phyloP scores from a whole-genome alignment of 202 grass and related monocot genomes.

The Carex arenaria region DNA sequence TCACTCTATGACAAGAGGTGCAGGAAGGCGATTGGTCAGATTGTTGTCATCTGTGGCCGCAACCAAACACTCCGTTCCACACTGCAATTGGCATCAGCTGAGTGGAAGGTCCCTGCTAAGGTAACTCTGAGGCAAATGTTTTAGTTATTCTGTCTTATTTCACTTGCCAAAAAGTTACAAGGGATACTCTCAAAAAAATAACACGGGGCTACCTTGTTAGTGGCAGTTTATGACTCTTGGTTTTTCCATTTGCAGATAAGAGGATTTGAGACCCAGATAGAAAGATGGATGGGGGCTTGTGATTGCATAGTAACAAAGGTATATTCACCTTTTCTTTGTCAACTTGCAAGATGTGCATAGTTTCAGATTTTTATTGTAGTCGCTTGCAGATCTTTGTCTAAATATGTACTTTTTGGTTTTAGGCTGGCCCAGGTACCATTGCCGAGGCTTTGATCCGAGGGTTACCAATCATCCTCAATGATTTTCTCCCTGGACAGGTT shows the following conservation, averaged over 20 bases:
- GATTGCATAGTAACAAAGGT: conserved; percentile 91
- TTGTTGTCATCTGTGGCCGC: conserved; percentile 63
- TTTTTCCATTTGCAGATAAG: conserved; percentile 39
- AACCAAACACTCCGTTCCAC: conserved; percentile 49
- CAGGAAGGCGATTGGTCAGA: conserved; percentile 39
- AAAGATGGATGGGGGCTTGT: conserved; percentile 82
- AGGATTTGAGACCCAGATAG: conserved; percentile 76
- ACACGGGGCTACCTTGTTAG: neutral
- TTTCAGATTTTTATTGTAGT: neutral
- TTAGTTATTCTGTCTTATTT: neutral
- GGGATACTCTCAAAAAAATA: too few species aligned
- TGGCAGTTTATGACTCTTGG: neutral
- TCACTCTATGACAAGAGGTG: conserved; percentile 45
- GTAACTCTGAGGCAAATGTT: conserved; percentile 24
- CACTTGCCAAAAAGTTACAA: neutral
- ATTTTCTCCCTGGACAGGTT: conserved; percentile 83
- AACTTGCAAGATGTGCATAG: neutral
- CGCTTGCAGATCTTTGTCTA: neutral
- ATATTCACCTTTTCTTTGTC: neutral
- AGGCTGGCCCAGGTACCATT: conserved; percentile 91
- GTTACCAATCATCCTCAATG: conserved; percentile 76
- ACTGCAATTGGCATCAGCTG: conserved; percentile 24
- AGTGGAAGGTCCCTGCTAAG: conserved; percentile 75
- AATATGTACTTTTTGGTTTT: neutral
- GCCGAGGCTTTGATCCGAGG: conserved; percentile 74